Percentiles rank a stretch among this genome's conserved stretches.
Evolutionary conservation across 192 early-diverging fungal genomes (phyloP).

Genomic region (Linnemannia schmuckeri): DNA sequence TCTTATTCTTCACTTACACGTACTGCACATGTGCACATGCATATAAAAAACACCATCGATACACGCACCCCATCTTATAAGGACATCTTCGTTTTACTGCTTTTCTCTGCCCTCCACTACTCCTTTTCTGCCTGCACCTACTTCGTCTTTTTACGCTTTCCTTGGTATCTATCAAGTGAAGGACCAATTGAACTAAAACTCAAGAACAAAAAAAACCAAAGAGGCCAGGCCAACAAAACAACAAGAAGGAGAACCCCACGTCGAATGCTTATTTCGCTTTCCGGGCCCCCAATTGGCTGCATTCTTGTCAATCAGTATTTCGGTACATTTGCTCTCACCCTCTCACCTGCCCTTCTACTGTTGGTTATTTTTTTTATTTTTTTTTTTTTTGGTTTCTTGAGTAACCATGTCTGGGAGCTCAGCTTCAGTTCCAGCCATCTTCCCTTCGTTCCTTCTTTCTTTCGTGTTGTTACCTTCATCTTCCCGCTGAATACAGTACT

Average conservation of each 20-base stretch:
- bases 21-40: no score
- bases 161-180: background rate
- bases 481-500: background rate
- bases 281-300: background rate
- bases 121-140: no score
- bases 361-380: background rate
- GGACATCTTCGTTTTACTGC: no score
- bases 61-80: no score
- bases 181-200: background rate
- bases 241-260: background rate
- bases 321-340: background rate
- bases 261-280: constrained; percentile 2
- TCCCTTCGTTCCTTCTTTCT: background rate
- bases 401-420: background rate
- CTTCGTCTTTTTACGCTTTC: no score
- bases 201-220: background rate
- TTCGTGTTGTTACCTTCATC: background rate
- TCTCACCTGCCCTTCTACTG: background rate
- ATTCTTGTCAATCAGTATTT: constrained; percentile 2
- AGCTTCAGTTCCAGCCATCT: background rate
- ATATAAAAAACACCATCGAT: no score
- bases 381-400: background rate
- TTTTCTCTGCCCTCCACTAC: no score
- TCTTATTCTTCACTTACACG: background rate
- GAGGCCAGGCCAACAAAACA: constrained; percentile 9